These are phyloP conservation scores for Neurospora terricola DNA, from an alignment of 495 filamentous ascomycete genomes.

Conservation along the genomic window DNA sequence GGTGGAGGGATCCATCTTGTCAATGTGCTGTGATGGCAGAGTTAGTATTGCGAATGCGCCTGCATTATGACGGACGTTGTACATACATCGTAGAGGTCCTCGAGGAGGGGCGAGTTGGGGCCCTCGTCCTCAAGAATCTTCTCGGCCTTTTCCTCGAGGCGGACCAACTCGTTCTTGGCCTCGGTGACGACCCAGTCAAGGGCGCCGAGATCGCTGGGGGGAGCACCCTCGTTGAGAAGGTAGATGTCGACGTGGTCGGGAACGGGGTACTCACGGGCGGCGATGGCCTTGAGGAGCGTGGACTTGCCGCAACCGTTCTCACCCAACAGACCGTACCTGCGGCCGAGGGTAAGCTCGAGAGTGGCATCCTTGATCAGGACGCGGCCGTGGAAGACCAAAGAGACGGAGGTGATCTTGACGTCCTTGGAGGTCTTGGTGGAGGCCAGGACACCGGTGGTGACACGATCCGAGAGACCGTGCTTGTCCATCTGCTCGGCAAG, in stretches of 20 bases:
- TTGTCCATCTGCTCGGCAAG: conserved; percentile 80
- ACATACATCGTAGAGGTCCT: conserved; percentile 92
- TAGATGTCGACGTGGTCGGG: conserved; percentile 98
- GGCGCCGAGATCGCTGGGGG: conserved; percentile 75
- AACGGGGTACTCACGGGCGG: conserved; percentile 85
- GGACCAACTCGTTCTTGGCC: conserved; percentile 86
- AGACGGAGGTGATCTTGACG: conserved; percentile 90
- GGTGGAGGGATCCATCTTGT: conserved; percentile 99
- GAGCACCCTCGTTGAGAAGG: conserved; percentile 95
- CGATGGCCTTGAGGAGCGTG: conserved; percentile 90
- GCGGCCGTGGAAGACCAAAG: conserved; percentile 92
- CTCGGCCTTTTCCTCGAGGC: conserved; percentile 80
- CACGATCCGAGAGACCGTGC: conserved; percentile 90
- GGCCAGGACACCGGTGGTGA: conserved; percentile 93
- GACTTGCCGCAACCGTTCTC: conserved; percentile 99
- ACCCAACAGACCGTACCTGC: conserved; percentile 88
- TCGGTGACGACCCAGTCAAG: conserved; percentile 95
- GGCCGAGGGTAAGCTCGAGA: conserved; percentile 85
- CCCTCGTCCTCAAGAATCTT: conserved; percentile 84
- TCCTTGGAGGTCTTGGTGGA: conserved; percentile 77
- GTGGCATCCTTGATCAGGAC: conserved; percentile 90
- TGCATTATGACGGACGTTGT: neutral
- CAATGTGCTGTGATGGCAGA: conserved; percentile 64
- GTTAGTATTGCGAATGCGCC: conserved; percentile 10
- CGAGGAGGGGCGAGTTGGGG: conserved; percentile 80